Percentiles rank a stretch among this genome's conserved stretches.
phyloP scores from a whole-genome alignment of 345 rosid species.

The Ceriops tagal region DNA sequence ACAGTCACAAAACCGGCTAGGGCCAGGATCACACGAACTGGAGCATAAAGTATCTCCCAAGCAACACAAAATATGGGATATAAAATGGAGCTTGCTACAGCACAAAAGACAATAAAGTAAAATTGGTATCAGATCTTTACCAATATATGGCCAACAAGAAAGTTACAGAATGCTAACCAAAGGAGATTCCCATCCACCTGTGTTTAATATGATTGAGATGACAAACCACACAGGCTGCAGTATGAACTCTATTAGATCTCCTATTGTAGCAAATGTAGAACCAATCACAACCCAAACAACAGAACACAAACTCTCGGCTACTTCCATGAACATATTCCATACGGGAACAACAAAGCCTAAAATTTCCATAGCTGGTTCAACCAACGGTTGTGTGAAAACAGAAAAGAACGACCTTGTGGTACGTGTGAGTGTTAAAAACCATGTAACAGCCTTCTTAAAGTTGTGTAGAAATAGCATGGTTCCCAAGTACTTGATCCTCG shows the following conservation, averaged over 20 bases:
- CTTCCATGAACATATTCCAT: constrained; percentile 53
- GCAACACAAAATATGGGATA: constrained; percentile 61
- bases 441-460: constrained; percentile 74
- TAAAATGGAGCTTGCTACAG: constrained; percentile 56
- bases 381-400: constrained; percentile 53
- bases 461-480: constrained; percentile 96
- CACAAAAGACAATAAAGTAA: constrained; percentile 4
- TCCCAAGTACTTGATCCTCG: constrained; percentile 92
- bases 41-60: constrained; percentile 66
- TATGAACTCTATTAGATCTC: constrained; percentile 47
- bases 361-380: constrained; percentile 45
- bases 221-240: constrained; percentile 57
- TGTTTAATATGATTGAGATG: constrained; percentile 46
- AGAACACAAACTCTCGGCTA: constrained; percentile 47
- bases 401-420: constrained; percentile 60
- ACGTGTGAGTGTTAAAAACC: constrained; percentile 51
- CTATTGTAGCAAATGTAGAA: constrained; percentile 43
- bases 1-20: constrained; percentile 43
- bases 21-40: constrained; percentile 56
- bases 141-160: constrained; percentile 3
- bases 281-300: constrained; percentile 44
- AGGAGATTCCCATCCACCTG: constrained; percentile 44
- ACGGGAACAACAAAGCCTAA: constrained; percentile 53
- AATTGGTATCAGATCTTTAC: constrained; percentile 9
- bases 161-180: neutral